Conservation (phyloP, 768 basidiomycete species). For the Mycena venus region DNA sequence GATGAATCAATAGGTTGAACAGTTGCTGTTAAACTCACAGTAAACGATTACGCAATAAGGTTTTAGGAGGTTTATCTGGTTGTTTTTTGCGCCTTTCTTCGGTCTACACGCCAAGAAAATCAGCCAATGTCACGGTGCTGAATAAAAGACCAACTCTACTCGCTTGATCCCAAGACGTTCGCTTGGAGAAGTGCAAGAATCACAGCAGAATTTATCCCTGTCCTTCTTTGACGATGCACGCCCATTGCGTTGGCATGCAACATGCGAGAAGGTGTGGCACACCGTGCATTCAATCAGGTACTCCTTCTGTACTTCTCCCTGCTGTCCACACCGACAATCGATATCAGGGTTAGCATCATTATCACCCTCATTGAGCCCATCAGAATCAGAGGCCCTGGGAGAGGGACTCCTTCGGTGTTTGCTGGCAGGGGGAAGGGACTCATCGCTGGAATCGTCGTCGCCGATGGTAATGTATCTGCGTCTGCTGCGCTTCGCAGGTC, state of each 20-base stretch:
- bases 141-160: not conserved
- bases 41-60: too few species aligned
- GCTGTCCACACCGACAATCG: not conserved
- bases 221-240: not conserved
- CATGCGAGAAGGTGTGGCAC: not conserved
- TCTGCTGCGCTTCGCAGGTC: too few species aligned
- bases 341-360: not conserved
- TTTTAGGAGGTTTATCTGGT: not conserved
- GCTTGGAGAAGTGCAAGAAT: not conserved
- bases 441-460: too few species aligned
- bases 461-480: too few species aligned
- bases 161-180: not conserved
- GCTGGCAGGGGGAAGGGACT: too few species aligned
- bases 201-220: not conserved
- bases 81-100: not conserved
- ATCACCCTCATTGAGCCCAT: too few species aligned
- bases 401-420: too few species aligned
- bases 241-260: constrained; percentile 2
- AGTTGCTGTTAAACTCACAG: too few species aligned
- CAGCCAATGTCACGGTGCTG: not conserved
- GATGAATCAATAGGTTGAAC: too few species aligned
- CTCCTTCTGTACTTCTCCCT: too few species aligned
- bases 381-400: too few species aligned
- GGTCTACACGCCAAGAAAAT: not conserved
- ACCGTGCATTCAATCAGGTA: not conserved